A percentile compares a stretch with the other conserved stretches of the same genome.
phyloP scores from a whole-genome alignment of 148 eudicot species.

The Talinum fruticosum region DNA sequence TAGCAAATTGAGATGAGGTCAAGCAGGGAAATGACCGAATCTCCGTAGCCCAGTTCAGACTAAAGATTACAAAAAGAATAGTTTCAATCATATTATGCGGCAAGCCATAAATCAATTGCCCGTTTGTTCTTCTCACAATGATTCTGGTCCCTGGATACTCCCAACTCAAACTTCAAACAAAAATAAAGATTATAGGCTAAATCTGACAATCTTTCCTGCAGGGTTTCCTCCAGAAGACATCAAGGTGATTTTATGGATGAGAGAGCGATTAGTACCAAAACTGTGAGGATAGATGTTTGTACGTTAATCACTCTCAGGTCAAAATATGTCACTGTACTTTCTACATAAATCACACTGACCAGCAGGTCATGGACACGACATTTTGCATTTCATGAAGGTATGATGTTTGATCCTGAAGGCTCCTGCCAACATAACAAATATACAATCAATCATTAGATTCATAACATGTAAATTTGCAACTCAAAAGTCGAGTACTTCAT shows the following conservation, averaged over 20 bases:
- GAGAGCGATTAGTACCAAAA: background rate
- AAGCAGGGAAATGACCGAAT: background rate
- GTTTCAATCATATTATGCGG: background rate
- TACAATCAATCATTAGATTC: background rate
- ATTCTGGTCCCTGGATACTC: background rate
- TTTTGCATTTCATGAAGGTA: background rate
- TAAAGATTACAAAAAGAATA: background rate
- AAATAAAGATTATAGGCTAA: background rate
- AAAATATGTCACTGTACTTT: background rate
- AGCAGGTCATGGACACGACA: constrained; percentile 4
- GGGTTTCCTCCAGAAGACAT: background rate
- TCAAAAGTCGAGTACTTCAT: background rate
- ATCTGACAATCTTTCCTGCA: background rate
- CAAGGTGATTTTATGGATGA: background rate
- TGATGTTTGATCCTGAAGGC: background rate
- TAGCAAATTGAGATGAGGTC: too few species aligned
- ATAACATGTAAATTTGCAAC: background rate
- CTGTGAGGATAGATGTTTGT: background rate
- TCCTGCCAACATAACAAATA: background rate
- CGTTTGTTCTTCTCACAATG: background rate
- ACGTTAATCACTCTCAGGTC: too few species aligned
- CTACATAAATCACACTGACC: background rate
- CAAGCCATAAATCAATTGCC: background rate
- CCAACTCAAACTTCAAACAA: background rate
- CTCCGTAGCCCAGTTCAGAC: background rate